A percentile compares a stretch with the other conserved stretches of the same genome.
Conservation (phyloP, 257 asterid genomes). For the Solanum acaule region DNA sequence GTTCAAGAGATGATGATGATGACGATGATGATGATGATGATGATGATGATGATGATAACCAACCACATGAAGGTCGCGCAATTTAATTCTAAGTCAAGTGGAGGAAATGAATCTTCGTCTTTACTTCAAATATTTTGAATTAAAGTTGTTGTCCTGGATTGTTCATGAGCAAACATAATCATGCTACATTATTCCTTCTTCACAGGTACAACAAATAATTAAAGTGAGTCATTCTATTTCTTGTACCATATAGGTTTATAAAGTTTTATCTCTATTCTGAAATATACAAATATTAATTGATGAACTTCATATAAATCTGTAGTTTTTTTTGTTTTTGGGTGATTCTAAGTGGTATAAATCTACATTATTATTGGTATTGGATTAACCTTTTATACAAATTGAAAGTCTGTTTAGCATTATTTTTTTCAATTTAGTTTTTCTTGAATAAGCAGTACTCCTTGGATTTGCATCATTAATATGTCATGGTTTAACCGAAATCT, state of each 20-base stretch:
- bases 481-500: not conserved
- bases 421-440: not conserved
- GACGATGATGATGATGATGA: not conserved
- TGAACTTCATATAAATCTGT: too few species aligned
- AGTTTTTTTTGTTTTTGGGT: not conserved
- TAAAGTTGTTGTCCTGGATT: not conserved
- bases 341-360: not conserved
- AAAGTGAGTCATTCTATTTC: constrained; percentile 6
- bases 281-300: not conserved
- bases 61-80: not conserved
- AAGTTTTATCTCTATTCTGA: not conserved
- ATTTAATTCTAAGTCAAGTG: not conserved
- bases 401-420: not conserved
- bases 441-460: not conserved
- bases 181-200: not conserved
- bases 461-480: not conserved
- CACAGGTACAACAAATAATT: not conserved
- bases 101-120: not conserved
- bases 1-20: not conserved
- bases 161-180: not conserved
- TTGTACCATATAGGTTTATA: not conserved
- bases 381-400: not conserved
- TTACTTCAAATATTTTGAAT: not conserved
- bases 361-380: not conserved
- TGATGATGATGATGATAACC: not conserved